phyloP scores from a whole-genome alignment of 139 green algal genomes.

The Picochlorum sp. region DNA sequence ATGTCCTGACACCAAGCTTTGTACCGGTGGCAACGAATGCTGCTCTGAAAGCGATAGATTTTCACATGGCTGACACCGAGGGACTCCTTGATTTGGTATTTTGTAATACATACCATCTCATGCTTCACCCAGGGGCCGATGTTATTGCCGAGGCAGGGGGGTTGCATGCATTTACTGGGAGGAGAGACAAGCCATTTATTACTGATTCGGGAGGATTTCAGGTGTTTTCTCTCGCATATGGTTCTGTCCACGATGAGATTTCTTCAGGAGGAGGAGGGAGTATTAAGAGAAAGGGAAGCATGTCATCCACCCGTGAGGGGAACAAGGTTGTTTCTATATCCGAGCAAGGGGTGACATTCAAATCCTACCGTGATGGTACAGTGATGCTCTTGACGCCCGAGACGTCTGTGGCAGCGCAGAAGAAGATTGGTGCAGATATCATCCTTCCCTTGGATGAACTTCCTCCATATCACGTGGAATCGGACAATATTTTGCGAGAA shows the following conservation, averaged over 20 bases:
- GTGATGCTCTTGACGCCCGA: slow-evolving; percentile 38
- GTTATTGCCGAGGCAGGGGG: slow-evolving; percentile 31
- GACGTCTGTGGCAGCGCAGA: slow-evolving; percentile 36
- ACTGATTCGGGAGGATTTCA: slow-evolving; percentile 50
- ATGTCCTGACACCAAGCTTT: slow-evolving; percentile 36
- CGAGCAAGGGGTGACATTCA: slow-evolving; percentile 34
- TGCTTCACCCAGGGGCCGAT: slow-evolving; percentile 41
- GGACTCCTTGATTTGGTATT: slow-evolving; percentile 21
- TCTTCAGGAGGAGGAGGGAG: slow-evolving; percentile 26
- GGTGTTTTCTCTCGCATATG: slow-evolving; percentile 41
- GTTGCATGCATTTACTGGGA: slow-evolving; percentile 40
- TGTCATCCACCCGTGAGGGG: slow-evolving; percentile 4
- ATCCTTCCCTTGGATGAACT: slow-evolving; percentile 51
- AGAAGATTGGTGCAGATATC: slow-evolving; percentile 42
- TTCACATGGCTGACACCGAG: slow-evolving; percentile 13
- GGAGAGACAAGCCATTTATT: slow-evolving; percentile 34
- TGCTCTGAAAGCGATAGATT: slow-evolving; percentile 39
- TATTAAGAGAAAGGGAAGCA: background rate
- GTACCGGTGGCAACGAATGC: slow-evolving; percentile 45
- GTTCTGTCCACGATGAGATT: slow-evolving; percentile 33
- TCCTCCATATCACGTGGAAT: slow-evolving; percentile 32
- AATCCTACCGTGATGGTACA: slow-evolving; percentile 35
- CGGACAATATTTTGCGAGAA: slow-evolving; percentile 1
- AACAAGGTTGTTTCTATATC: slow-evolving; percentile 23
- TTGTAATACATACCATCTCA: slow-evolving; percentile 46